Base-by-base conservation (phyloP, 1,284 basidiomycete genomes). In the Stygiomarasmius scandens region DNA sequence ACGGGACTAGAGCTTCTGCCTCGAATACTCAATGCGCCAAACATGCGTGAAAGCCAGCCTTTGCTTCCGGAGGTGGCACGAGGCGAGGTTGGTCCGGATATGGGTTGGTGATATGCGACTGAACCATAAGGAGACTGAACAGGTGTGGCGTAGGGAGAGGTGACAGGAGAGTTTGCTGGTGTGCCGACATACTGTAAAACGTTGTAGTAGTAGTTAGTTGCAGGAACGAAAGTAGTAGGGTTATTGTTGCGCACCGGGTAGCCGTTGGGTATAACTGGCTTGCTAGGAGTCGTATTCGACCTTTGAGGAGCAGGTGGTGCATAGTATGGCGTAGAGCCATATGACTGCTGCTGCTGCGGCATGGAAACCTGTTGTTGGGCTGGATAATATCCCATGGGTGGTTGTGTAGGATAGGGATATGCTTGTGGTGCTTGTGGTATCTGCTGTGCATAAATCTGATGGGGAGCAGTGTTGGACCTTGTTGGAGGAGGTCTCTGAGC, bases 21-120 rank as follows among this genome's bases (percentile, higher is more conserved):
- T 41, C 38, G 38, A 4, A 41, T 41, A 16, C 38, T 41, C 16
- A 56, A 41, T 10, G 49, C 24, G 43, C 49, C 50, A 20, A 56
- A 52, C 27, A 56, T 27, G 23, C 51, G 50, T 22, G 49, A 49
- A 14, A 56, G 25, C 55, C 55, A 56, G 23, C 34, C 10, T 29
- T 56, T 56, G 20, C 38, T n/a, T 41, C 29, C 29, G 29, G 29
- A 5, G 12, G 38, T 5, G 6, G 38, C 16, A n/a, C 38, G 38
- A 41, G 38, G 38, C 4, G 38, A 41, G 4, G 38, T 32, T 32
- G 29, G 29, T 32, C 29, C 29, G 12, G 29, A n/a, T n/a, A n/a
- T n/a, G n/a, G n/a, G 5, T 32, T 32, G 29, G 29, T 32, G 16
- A 16, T 8, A 9, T 5, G 38, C 16, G 8, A 16, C 16, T 12